Conservation (phyloP, 805 yeast genomes). For the Yamadazyma akitaensis region DNA sequence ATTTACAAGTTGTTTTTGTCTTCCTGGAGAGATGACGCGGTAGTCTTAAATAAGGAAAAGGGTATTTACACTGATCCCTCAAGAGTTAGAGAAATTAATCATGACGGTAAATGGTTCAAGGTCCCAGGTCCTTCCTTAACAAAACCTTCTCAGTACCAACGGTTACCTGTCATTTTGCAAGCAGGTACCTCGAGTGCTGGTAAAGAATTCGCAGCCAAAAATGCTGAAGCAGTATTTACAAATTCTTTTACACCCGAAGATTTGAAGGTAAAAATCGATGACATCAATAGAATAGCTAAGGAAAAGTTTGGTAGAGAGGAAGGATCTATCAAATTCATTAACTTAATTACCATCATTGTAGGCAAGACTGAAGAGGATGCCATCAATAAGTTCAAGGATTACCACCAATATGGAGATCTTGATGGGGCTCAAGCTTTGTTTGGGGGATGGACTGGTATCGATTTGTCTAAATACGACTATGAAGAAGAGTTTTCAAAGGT, state of each 20-base stretch:
- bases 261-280: constrained; percentile 25
- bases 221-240: constrained; percentile 43
- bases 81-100: constrained; percentile 39
- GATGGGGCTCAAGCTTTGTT: constrained; percentile 41
- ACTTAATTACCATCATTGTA: constrained; percentile 33
- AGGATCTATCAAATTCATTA: constrained; percentile 34
- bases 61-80: constrained; percentile 38
- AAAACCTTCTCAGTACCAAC: constrained; percentile 38
- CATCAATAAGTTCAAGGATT: constrained; percentile 31
- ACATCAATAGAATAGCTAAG: constrained; percentile 30
- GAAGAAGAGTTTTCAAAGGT: constrained; percentile 29
- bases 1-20: constrained; percentile 37
- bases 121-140: constrained; percentile 45
- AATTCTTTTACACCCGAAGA: constrained; percentile 30
- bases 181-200: constrained; percentile 46
- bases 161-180: constrained; percentile 43
- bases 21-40: constrained; percentile 46
- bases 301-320: constrained; percentile 31
- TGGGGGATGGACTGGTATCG: constrained; percentile 42
- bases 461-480: constrained; percentile 30
- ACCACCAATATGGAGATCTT: constrained; percentile 29
- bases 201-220: constrained; percentile 38
- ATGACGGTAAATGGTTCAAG: constrained; percentile 37
- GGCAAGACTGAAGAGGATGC: constrained; percentile 46
- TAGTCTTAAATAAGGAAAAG: constrained; percentile 21